Evolutionary conservation across 1,284 basidiomycete genomes (phyloP).

Genomic region (Cutaneotrichosporon sp.): DNA sequence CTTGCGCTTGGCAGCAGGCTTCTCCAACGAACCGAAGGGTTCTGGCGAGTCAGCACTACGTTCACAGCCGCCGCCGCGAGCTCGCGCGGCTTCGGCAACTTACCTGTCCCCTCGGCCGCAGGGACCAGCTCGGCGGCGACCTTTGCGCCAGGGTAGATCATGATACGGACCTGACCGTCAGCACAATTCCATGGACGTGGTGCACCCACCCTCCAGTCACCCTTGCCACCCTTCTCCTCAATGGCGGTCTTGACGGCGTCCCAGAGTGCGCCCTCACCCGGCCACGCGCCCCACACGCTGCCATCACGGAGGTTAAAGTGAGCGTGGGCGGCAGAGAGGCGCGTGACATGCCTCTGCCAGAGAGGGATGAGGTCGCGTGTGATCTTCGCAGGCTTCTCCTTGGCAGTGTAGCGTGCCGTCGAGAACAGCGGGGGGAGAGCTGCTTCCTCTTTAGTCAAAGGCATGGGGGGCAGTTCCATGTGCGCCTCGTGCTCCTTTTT

Average conservation of each 20-base stretch:
- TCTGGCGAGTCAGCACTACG: not conserved
- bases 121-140: constrained; percentile 29
- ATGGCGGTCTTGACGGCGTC: constrained; percentile 10
- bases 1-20: constrained; percentile 10
- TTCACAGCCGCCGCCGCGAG: no score
- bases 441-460: no score
- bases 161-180: constrained; percentile 13
- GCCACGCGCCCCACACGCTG: constrained; percentile 27
- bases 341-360: constrained; percentile 26
- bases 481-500: no score
- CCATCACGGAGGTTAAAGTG: constrained; percentile 25
- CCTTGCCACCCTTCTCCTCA: constrained; percentile 13
- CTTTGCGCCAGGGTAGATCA: constrained; percentile 18
- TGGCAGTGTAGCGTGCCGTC: constrained; percentile 36
- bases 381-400: constrained; percentile 3
- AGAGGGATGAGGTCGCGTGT: constrained; percentile 24
- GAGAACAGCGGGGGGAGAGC: constrained; percentile 29
- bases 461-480: no score
- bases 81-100: not conserved
- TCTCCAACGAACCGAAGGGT: constrained; percentile 20
- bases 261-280: constrained; percentile 29
- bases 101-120: constrained; percentile 25
- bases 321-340: constrained; percentile 29
- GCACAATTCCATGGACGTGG: no score
- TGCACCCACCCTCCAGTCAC: constrained; percentile 39